Evolutionary conservation across 208 protist genomes (phyloP), one percentile per base, ranked within the genome.

Genomic region (Endotrypanum monterogeii): DNA sequence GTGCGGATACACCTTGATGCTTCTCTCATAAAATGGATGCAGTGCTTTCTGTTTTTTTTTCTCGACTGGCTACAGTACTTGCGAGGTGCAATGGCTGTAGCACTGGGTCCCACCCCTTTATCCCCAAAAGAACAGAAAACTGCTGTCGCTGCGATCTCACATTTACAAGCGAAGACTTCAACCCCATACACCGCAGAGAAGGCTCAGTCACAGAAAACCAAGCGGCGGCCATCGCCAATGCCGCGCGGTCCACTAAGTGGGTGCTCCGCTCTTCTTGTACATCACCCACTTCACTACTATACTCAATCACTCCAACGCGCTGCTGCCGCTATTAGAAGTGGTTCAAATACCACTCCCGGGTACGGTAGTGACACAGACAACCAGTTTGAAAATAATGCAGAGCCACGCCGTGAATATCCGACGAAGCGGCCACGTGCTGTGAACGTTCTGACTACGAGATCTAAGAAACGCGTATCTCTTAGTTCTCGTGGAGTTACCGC

Each of bases 1-100:
- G 41, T 51, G 20, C 37, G 60, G 4, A 9, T 3, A 30, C 58
- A 39, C 0, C 51, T 54, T 41, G 8, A 8, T 0, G 61, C 28
- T 6, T 79, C 75, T 25, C 28, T 74, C 23, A 51, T 37, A 56
- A 46, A 54, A 12, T 79, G 75, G 75, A 12, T 62, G 30, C 51
- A 57, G 18, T 79, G 52, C 39, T 79, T 71, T 37, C 39, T 68
- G 3, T 32, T 8, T 20, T 79, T 79, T 35, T 79, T 79, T 55
- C 28, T 66, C 7, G 41, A 74, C 30, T 65, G 67, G 68, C 51
- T 79, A 41, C 58, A 73, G 35, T 0, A 23, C 25, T 56, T 67
- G 14, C 73, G 50, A 28, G 35, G n/a, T 2, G 39, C 66, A 1
- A 6, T 71, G 7, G 48, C 63, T 32, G 41, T 37, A 2, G 25